These are phyloP conservation scores for Tuber melanosporum DNA, from an alignment of 495 filamentous ascomycete genomes.

Conservation along the genomic window DNA sequence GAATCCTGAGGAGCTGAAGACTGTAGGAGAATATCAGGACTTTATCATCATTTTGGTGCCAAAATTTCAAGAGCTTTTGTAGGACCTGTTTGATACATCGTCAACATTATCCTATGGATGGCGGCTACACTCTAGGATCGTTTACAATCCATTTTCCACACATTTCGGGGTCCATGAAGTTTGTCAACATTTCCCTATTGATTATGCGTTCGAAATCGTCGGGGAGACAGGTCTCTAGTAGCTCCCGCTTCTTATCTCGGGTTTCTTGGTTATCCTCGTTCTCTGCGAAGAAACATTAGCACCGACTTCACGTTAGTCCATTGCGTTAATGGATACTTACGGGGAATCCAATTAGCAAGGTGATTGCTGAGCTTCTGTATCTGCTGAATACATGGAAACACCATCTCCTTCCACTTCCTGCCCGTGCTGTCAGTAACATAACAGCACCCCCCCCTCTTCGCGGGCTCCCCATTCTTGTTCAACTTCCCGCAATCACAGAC, in stretches of 20 bases:
- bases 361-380: constrained; percentile 90
- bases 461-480: constrained; percentile 40
- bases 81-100: constrained; percentile 52
- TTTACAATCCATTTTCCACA: constrained; percentile 82
- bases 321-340: constrained; percentile 31
- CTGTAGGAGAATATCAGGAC: constrained; percentile 88
- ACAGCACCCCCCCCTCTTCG: constrained; percentile 80
- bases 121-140: not conserved
- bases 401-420: constrained; percentile 63
- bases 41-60: constrained; percentile 85
- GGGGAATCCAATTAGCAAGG: constrained; percentile 78
- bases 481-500: constrained; percentile 60
- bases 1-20: constrained; percentile 75
- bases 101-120: not conserved
- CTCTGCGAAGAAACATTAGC: constrained; percentile 7
- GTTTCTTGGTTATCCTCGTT: constrained; percentile 64
- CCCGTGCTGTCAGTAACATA: constrained; percentile 53
- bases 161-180: constrained; percentile 81
- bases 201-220: constrained; percentile 65
- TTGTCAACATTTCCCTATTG: constrained; percentile 69
- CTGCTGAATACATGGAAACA: constrained; percentile 77
- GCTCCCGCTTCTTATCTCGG: constrained; percentile 69
- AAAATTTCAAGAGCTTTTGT: constrained; percentile 77
- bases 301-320: not conserved
- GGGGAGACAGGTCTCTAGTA: constrained; percentile 68